These are phyloP conservation scores for Calonectria fujianensis DNA, from an alignment of 2,329 filamentous ascomycete genomes.

Conservation along the genomic window DNA sequence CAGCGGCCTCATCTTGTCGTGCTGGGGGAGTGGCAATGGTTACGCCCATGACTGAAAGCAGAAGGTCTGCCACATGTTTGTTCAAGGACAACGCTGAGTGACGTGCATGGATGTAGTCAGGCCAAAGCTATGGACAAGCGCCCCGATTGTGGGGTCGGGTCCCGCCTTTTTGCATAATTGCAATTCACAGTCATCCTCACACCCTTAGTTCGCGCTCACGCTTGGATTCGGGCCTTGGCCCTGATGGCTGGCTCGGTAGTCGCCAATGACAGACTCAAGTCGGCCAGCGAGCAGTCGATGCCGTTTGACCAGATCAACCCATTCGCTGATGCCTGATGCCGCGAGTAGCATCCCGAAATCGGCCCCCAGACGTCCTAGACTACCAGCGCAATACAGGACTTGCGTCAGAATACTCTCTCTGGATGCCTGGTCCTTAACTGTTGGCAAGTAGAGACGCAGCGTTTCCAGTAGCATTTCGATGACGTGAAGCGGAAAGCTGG, in stretches of 20 bases:
- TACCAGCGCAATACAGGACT: slow-evolving; percentile 93
- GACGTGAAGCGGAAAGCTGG: slow-evolving; percentile 90
- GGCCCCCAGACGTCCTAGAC: slow-evolving; percentile 89
- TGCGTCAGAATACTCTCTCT: slow-evolving; percentile 93
- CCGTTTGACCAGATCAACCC: slow-evolving; percentile 92
- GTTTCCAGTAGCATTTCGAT: slow-evolving; percentile 88
- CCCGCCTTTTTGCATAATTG: slow-evolving; percentile 53
- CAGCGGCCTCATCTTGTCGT: slow-evolving; percentile 49
- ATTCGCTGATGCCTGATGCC: slow-evolving; percentile 76
- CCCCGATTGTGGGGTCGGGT: slow-evolving; percentile 46
- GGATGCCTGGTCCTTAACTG: slow-evolving; percentile 85
- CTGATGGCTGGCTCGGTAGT: slow-evolving; percentile 60
- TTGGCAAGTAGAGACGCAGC: slow-evolving; percentile 84
- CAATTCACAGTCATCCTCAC: slow-evolving; percentile 36
- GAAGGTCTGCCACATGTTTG: slow-evolving; percentile 47
- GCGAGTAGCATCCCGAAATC: slow-evolving; percentile 95
- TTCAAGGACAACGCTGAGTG: slow-evolving; percentile 44
- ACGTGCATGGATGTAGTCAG: slow-evolving; percentile 51
- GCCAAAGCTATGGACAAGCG: slow-evolving; percentile 33
- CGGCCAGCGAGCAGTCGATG: slow-evolving; percentile 90
- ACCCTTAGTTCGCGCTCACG: slow-evolving; percentile 28
- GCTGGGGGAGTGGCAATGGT: slow-evolving; percentile 49
- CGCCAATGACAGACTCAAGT: slow-evolving; percentile 80
- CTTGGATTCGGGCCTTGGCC: slow-evolving; percentile 35
- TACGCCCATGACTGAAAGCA: slow-evolving; percentile 52